Evolutionary conservation across 192 early-diverging fungal species (phyloP), one percentile per base, ranked within the genome.

Genomic region (Mortierella antarctica): DNA sequence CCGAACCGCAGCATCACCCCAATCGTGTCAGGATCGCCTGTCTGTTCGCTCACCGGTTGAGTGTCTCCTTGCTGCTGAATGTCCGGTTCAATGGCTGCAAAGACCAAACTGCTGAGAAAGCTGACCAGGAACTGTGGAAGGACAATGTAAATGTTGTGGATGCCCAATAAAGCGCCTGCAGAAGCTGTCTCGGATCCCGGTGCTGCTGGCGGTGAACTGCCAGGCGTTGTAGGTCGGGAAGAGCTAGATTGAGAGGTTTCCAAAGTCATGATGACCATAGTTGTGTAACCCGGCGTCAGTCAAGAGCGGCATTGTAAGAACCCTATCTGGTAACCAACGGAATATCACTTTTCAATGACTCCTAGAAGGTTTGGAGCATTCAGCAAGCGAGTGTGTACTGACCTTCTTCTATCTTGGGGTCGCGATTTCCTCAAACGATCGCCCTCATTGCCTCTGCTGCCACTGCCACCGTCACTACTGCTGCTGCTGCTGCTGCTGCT

Each of bases 91-190:
- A 96, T 86, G 13, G 93, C 66, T 9, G 88, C 88, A 88, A 99
- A 99, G 11, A 97, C 75, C 44, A 97, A 68, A 71, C 91, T 92
- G 82, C 91, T 94, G 47, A 95, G 68, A 54, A 96, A 89, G 7
- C 94, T 95, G 10, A 92, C 92, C 5, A 96, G 69, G 63, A 99
- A 96, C 71, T 99, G 98, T 9, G 98, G 98, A 15, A 97, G 44
- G 0, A 96, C 95, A 64, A 97, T 92, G 82, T 95, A 97, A 53
- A 98, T 92, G 76, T 99, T 99, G 78, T 97, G 96, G 57, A 98
- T 96, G 12, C 96, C 98, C 18, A 98, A 85, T 15, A 96, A 83
- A 4, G 94, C 88, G 10, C 93, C 93, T 7, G 93, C 89, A 10
- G 92, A 92, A 12, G 87, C 14, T 3, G 51, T 67, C 31, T 70